These are phyloP conservation scores for Collybiopsis luxurians DNA, from an alignment of 768 basidiomycete genomes.

Conservation along the genomic window DNA sequence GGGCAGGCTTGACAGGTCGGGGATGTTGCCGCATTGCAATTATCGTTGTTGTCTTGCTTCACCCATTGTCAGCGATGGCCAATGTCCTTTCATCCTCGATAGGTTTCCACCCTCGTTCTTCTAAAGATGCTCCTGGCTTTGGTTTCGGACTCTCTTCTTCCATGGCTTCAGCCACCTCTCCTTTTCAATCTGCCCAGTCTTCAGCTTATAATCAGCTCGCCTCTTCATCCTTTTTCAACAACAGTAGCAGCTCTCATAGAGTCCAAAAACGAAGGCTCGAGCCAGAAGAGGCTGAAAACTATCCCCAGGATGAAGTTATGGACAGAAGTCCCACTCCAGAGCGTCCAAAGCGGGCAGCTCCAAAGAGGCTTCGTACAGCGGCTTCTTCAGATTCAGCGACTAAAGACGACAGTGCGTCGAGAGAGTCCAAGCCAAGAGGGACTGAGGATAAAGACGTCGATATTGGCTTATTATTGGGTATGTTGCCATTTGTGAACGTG, in stretches of 20 bases:
- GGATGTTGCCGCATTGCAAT: conserved; percentile 5
- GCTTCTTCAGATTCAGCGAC: conserved; percentile 26
- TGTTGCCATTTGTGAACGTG: conserved; percentile 20
- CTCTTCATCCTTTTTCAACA: conserved; percentile 35
- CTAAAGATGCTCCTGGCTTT: conserved; percentile 66
- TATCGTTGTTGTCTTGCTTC: not conserved
- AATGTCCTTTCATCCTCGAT: conserved; percentile 61
- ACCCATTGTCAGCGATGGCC: conserved; percentile 66
- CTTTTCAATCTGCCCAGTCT: conserved; percentile 34
- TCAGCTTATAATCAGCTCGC: conserved; percentile 54
- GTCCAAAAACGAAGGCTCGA: conserved; percentile 66
- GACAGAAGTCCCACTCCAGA: conserved; percentile 86
- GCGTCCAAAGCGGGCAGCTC: conserved; percentile 63
- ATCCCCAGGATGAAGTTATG: conserved; percentile 66
- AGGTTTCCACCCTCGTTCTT: conserved; percentile 58
- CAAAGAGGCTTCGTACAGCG: conserved; percentile 60
- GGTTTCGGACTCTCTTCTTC: conserved; percentile 61
- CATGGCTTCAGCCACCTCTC: conserved; percentile 34
- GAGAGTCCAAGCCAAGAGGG: conserved; percentile 44
- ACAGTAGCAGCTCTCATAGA: conserved; percentile 37
- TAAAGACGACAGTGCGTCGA: conserved; percentile 41
- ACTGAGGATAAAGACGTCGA: conserved; percentile 64
- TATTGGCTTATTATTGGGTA: conserved; percentile 78
- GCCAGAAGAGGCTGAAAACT: conserved; percentile 54
- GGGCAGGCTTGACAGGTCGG: conserved; percentile 28